Evolutionary conservation across 2,329 filamentous ascomycete genomes (phyloP).

Genomic region (Orbilia blumenaviensis): DNA sequence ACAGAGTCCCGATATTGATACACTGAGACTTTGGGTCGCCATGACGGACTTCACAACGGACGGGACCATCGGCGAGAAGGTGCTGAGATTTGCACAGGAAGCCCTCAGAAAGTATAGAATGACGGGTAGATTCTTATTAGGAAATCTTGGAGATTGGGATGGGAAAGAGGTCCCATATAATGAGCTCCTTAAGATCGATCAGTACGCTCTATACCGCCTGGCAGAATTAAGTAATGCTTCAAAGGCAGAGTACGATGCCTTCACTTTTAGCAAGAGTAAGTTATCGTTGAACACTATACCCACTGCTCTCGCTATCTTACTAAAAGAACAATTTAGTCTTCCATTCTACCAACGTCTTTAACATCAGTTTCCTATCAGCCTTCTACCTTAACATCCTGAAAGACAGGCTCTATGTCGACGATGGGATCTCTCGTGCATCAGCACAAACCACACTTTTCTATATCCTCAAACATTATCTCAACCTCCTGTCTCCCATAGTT

Average conservation of each 20-base stretch:
- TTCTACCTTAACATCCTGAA: conserved; percentile 95
- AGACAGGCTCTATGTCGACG: conserved; percentile 87
- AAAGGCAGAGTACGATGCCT: conserved; percentile 38
- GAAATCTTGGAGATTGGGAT: conserved; percentile 64
- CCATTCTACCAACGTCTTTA: conserved; percentile 63
- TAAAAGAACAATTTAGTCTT: conserved; percentile 35
- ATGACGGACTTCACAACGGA: conserved; percentile 91
- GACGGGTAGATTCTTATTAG: conserved; percentile 89
- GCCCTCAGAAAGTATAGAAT: conserved; percentile 85
- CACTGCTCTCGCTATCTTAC: not conserved
- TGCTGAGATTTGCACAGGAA: conserved; percentile 79
- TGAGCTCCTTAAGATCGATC: conserved; percentile 56
- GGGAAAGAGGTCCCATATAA: conserved; percentile 59
- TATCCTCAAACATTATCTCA: conserved; percentile 63
- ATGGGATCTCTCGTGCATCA: conserved; percentile 69
- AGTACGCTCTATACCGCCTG: conserved; percentile 63
- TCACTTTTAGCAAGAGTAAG: conserved; percentile 47
- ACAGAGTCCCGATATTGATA: conserved; percentile 79
- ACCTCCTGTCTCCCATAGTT: conserved; percentile 56
- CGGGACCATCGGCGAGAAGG: conserved; percentile 79
- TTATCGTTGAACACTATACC: not conserved
- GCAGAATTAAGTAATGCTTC: conserved; percentile 29
- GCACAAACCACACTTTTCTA: conserved; percentile 69
- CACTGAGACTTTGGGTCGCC: conserved; percentile 87
- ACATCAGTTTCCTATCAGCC: conserved; percentile 82